Evolutionary conservation across 192 early-diverging fungal genomes (phyloP), one percentile per base, ranked within the genome.

Genomic region (Entomortierella beljakovae): DNA sequence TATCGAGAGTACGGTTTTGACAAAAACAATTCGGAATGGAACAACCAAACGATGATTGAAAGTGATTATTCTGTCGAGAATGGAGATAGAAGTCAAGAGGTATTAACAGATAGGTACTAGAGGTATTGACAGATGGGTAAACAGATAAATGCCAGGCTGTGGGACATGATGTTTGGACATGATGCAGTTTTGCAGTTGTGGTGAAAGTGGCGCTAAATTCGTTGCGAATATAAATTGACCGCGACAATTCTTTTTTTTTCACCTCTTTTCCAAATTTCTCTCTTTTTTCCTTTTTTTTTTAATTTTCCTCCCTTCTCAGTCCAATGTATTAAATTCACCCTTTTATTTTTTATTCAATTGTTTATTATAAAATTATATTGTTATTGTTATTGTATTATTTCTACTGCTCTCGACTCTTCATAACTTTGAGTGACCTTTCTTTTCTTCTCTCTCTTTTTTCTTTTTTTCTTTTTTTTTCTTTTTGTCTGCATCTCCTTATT

Each of bases 201-300:
- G 51, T 25, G 9, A 9, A 11, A 23, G 13, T 23, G 51, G 51
- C 51, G 18, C n/a, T 53, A 25, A 11, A 10, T 23, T 18, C 34
- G 56, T 0, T 37, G 56, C 32, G 20, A 37, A 18, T 57, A 57
- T 57, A 57, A 57, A 57, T 32, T 22, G 34, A 32, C 56, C 20
- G 26, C 29, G 29, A 37, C 4, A 23, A 62, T 50, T 13, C 32
- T 13, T 43, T 15, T 32, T 38, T 20, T 33, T 35, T 26, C 46
- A n/a, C 26, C 35, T 63, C 32, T 68, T 32, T 32, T 33, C 33
- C 46, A 23, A n/a, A n/a, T n/a, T n/a, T n/a, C 26, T 28, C 29
- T 26, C 20, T 61, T 49, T 37, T 34, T 11, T 10, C 35, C 53
- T 13, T 22, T 64, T 33, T 37, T 51, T 35, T 54, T 33, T 23